Percentiles rank a stretch among this genome's conserved stretches.
phyloP scores from a whole-genome alignment of 352 stramenopile genomes.

The Pythium monospermum region DNA sequence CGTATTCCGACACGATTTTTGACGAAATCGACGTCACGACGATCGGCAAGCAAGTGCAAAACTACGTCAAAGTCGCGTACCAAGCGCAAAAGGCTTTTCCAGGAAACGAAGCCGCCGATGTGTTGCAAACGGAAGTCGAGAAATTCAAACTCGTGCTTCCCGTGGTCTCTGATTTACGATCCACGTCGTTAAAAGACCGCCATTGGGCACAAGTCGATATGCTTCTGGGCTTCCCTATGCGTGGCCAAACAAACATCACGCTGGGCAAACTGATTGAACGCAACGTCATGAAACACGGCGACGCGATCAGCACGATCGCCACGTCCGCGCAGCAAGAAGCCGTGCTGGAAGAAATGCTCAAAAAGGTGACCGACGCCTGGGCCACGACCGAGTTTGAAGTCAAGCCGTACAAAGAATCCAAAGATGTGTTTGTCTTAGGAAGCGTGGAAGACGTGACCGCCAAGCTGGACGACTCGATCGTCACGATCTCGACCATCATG shows the following conservation, averaged over 20 bases:
- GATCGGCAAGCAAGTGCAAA: slow-evolving; percentile 88
- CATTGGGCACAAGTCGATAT: slow-evolving; percentile 74
- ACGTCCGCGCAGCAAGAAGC: slow-evolving; percentile 87
- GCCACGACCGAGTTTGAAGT: slow-evolving; percentile 89
- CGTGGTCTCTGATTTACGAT: slow-evolving; percentile 68
- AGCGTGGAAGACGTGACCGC: slow-evolving; percentile 89
- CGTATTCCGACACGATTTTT: slow-evolving; percentile 79
- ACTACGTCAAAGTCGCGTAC: slow-evolving; percentile 85
- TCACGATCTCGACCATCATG: slow-evolving; percentile 92
- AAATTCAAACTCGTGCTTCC: slow-evolving; percentile 87
- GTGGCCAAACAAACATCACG: slow-evolving; percentile 71
- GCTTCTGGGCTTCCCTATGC: slow-evolving; percentile 88
- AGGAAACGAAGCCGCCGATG: slow-evolving; percentile 75
- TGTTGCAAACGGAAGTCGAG: slow-evolving; percentile 83
- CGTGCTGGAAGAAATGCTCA: slow-evolving; percentile 91
- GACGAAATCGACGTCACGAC: slow-evolving; percentile 84
- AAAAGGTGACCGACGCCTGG: slow-evolving; percentile 90
- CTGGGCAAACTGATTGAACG: slow-evolving; percentile 82
- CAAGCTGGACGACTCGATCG: slow-evolving; percentile 91
- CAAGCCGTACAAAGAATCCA: slow-evolving; percentile 91
- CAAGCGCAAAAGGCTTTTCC: slow-evolving; percentile 85
- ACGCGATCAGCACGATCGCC: slow-evolving; percentile 82
- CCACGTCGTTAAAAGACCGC: slow-evolving; percentile 57
- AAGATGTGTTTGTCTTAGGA: slow-evolving; percentile 91
- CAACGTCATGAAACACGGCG: slow-evolving; percentile 84